Evolutionary conservation across 768 basidiomycete genomes (phyloP).

Genomic region (Trametes sanguinea): DNA sequence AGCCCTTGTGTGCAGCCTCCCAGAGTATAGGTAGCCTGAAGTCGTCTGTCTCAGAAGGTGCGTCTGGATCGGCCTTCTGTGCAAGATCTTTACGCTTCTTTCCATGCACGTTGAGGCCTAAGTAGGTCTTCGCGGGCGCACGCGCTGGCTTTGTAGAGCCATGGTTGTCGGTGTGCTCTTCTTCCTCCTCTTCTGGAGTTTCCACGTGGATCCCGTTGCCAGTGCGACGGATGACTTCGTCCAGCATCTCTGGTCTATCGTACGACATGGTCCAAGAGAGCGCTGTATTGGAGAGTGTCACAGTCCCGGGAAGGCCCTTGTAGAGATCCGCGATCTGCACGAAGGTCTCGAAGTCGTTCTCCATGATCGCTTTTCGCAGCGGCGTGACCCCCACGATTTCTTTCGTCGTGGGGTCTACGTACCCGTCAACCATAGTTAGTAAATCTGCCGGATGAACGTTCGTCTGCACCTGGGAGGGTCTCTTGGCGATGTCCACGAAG

Average conservation of each 20-base stretch:
- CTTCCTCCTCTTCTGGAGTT: slow-evolving; percentile 34
- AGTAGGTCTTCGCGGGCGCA: slow-evolving; percentile 46
- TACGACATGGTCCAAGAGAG: slow-evolving; percentile 36
- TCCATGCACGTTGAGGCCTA: slow-evolving; percentile 64
- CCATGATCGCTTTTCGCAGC: slow-evolving; percentile 41
- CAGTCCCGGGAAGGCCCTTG: slow-evolving; percentile 33
- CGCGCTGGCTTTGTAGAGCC: slow-evolving; percentile 27
- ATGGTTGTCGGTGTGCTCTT: slow-evolving; percentile 20
- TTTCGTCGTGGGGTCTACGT: slow-evolving; percentile 4
- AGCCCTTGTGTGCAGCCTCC: slow-evolving; percentile 40
- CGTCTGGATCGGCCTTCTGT: slow-evolving; percentile 51
- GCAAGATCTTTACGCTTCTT: slow-evolving; percentile 61
- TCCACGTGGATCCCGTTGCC: slow-evolving; percentile 36
- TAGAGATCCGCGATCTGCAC: slow-evolving; percentile 49
- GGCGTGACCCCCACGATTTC: slow-evolving; percentile 21
- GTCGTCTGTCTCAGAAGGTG: slow-evolving; percentile 18
- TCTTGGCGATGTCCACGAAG: slow-evolving; percentile 56
- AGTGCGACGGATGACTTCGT: slow-evolving; percentile 57
- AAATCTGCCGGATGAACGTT: slow-evolving; percentile 41
- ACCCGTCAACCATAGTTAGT: slow-evolving; percentile 29
- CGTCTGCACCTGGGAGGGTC: slow-evolving; percentile 46
- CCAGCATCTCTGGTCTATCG: slow-evolving; percentile 53
- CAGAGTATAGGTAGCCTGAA: slow-evolving; percentile 39
- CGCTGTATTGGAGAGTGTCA: slow-evolving; percentile 27
- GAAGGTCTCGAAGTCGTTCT: slow-evolving; percentile 54